phyloP scores from a whole-genome alignment of 106 monocot species.

The Chionographis japonica region DNA sequence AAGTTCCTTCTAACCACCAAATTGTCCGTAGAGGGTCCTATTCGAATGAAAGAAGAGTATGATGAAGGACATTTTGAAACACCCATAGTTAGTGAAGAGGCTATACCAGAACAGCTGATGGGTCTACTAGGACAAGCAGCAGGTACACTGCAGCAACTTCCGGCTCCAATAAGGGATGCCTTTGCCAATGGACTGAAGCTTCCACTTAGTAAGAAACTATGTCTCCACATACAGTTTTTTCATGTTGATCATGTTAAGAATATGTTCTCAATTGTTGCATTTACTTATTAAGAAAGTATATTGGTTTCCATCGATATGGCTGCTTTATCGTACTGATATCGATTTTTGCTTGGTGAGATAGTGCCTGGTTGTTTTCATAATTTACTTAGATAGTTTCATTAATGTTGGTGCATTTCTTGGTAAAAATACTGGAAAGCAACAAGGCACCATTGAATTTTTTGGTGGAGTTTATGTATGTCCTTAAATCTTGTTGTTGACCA shows the following conservation, averaged over 20 bases:
- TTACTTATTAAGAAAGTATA: not conserved
- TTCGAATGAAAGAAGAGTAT: conserved; percentile 96
- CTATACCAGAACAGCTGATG: conserved; percentile 85
- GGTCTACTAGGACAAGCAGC: conserved; percentile 51
- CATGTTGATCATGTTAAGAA: not conserved
- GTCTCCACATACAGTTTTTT: not conserved
- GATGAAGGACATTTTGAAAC: conserved; percentile 72
- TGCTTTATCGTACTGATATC: no score
- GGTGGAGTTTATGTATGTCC: no score
- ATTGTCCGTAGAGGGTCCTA: conserved; percentile 83
- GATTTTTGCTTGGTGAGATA: no score
- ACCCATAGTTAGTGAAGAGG: conserved; percentile 57
- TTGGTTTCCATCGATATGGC: not conserved
- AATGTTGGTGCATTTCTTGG: no score
- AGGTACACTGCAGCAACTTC: conserved; percentile 74
- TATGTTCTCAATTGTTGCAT: not conserved
- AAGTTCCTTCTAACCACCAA: conserved; percentile 72
- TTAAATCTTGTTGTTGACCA: no score
- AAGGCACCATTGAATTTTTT: no score
- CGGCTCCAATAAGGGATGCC: conserved; percentile 58
- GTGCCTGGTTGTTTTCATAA: no score
- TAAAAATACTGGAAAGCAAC: no score
- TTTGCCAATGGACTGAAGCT: conserved; percentile 68
- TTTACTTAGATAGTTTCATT: no score
- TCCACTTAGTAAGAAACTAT: conserved; percentile 75